A percentile compares a stretch with the other conserved stretches of the same genome.
These are phyloP conservation scores for Diphasiastrum complanatum DNA, from an alignment of 83 land plant genomes.

Conservation along the genomic window DNA sequence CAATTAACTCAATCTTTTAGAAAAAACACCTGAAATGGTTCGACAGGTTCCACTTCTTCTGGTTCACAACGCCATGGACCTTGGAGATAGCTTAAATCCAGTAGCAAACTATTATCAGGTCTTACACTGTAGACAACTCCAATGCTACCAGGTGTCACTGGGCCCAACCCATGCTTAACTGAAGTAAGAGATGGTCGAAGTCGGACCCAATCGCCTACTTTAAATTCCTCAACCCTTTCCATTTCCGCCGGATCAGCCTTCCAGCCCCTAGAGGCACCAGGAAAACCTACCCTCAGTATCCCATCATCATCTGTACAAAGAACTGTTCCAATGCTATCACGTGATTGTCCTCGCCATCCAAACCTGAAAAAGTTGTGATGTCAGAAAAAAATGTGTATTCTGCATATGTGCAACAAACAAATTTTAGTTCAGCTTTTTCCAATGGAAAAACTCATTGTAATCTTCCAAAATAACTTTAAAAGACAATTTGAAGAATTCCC, in stretches of 20 bases:
- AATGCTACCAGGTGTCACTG: slow-evolving; percentile 93
- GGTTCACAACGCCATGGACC: slow-evolving; percentile 95
- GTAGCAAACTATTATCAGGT: slow-evolving; percentile 73
- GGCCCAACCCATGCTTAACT: slow-evolving; percentile 86
- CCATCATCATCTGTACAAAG: slow-evolving; percentile 96
- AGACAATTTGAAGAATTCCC: too few relatives aligned
- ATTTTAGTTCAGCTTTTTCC: too few relatives aligned
- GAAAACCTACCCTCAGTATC: slow-evolving; percentile 80
- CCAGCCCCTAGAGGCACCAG: slow-evolving; percentile 97
- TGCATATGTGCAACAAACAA: too few relatives aligned
- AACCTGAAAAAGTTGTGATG: slow-evolving; percentile 37
- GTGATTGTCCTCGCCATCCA: slow-evolving; percentile 91
- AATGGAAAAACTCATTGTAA: too few relatives aligned
- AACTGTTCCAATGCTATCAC: slow-evolving; percentile 90
- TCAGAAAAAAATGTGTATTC: background rate
- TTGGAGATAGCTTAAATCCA: slow-evolving; percentile 70
- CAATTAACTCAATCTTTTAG: too few relatives aligned
- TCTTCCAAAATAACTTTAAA: too few relatives aligned
- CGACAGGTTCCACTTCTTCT: slow-evolving; percentile 90
- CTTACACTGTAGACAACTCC: slow-evolving; percentile 82
- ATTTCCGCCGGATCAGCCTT: slow-evolving; percentile 97
- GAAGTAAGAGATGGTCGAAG: slow-evolving; percentile 79
- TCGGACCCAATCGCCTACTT: slow-evolving; percentile 94
- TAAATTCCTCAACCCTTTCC: slow-evolving; percentile 95
- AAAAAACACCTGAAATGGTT: slow-evolving; percentile 83